Evolutionary conservation across 345 rosid genomes (phyloP).

Genomic region (Euphorbia pulcherrima): DNA sequence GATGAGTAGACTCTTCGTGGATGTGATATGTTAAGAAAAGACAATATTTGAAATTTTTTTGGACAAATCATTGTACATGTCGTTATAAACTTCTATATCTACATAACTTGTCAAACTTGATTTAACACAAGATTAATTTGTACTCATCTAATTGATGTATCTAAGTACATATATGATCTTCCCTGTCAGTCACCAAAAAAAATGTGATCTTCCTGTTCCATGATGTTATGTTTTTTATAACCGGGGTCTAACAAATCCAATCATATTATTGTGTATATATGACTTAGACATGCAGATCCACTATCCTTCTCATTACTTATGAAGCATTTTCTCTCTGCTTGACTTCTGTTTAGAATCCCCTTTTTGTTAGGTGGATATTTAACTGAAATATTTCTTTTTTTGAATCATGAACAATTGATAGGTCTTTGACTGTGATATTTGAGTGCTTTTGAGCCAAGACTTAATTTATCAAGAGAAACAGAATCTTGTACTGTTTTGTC

Average conservation of each 20-base stretch:
- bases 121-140: neutral
- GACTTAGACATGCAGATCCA: conserved; percentile 6
- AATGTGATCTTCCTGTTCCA: neutral
- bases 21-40: neutral
- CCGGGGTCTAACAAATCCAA: neutral
- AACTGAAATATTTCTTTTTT: neutral
- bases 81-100: neutral
- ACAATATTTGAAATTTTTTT: neutral
- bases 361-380: neutral
- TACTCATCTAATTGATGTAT: neutral
- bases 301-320: neutral
- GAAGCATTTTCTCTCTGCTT: neutral
- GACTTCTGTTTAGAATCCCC: neutral
- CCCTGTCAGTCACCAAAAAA: too few relatives aligned
- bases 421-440: neutral
- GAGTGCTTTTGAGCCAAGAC: neutral
- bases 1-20: neutral
- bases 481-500: conserved; percentile 3
- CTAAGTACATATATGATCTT: neutral
- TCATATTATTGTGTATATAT: neutral
- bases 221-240: neutral
- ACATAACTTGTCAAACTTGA: neutral
- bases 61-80: neutral
- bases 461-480: conserved; percentile 1
- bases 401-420: neutral